Evolutionary conservation across 305 asterid species (phyloP).

Genomic region (Nicotiana rustica): DNA sequence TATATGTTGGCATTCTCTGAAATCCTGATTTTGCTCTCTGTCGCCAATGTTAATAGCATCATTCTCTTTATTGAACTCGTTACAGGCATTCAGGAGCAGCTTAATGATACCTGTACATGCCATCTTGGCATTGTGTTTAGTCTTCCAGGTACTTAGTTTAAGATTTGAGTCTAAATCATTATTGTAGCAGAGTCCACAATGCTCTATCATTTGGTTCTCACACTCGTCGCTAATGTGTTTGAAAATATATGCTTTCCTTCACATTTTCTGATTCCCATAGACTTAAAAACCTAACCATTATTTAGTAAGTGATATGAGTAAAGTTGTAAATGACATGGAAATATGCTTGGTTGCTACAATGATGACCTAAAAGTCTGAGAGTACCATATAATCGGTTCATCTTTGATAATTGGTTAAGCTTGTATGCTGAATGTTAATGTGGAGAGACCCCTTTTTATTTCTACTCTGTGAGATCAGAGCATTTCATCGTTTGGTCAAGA

Average conservation of each 20-base stretch:
- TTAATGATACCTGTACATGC: constrained; percentile 86
- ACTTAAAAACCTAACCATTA: not conserved
- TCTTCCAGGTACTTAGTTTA: constrained; percentile 68
- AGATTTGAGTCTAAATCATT: not conserved
- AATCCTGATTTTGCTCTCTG: constrained; percentile 11
- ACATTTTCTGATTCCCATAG: not conserved
- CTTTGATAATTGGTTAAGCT: constrained; percentile 6
- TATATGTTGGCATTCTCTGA: constrained; percentile 15
- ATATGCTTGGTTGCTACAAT: not conserved
- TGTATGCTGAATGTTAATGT: not conserved
- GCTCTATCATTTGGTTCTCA: constrained; percentile 10
- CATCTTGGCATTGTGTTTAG: constrained; percentile 71
- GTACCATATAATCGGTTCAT: not conserved
- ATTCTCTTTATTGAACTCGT: constrained; percentile 32
- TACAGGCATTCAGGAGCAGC: constrained; percentile 82
- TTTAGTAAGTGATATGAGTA: not conserved
- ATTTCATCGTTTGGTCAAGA: not conserved
- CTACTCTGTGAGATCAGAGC: not conserved
- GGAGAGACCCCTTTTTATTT: not conserved
- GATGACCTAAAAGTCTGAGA: not conserved
- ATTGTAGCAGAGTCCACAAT: not conserved
- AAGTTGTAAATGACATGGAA: not conserved
- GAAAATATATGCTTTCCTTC: not conserved
- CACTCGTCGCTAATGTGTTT: not conserved
- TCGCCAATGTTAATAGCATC: not conserved